Evolutionary conservation across 2,329 filamentous ascomycete genomes (phyloP).

Genomic region (Claviceps maximensis): DNA sequence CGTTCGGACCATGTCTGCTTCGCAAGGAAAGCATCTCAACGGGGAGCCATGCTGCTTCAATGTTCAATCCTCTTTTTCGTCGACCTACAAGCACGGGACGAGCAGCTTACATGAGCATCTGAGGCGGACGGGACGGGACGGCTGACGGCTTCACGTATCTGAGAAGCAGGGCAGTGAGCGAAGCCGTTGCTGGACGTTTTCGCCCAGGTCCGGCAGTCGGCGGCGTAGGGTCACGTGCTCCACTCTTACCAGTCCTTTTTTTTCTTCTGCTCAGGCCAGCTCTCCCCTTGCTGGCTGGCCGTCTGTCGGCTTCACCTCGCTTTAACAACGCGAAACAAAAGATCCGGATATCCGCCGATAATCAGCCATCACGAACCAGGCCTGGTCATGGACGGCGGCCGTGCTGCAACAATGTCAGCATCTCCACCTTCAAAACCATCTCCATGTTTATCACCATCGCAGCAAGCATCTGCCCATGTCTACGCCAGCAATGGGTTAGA

Average conservation of each 20-base stretch:
- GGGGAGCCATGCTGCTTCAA: too few relatives aligned
- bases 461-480: conserved; percentile 22
- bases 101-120: too few relatives aligned
- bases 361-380: conserved; percentile 25
- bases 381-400: conserved; percentile 1
- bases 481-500: conserved; percentile 33
- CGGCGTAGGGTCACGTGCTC: neutral
- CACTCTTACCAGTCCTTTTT: neutral
- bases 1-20: too few relatives aligned
- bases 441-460: conserved; percentile 12
- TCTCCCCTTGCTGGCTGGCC: neutral
- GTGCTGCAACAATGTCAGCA: conserved; percentile 11
- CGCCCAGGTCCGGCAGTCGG: too few relatives aligned
- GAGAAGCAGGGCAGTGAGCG: too few relatives aligned
- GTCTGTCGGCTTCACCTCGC: conserved; percentile 26
- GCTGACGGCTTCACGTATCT: too few relatives aligned
- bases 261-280: neutral
- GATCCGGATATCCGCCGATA: conserved; percentile 30
- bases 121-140: too few relatives aligned
- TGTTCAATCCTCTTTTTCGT: too few relatives aligned
- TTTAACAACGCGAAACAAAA: conserved; percentile 20
- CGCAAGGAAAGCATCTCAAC: too few relatives aligned
- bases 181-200: too few relatives aligned
- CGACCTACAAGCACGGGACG: too few relatives aligned
- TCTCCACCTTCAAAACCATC: conserved; percentile 13